Base-by-base conservation (phyloP, 2,329 filamentous ascomycete species). In the Cryoendolithus antarcticus region DNA sequence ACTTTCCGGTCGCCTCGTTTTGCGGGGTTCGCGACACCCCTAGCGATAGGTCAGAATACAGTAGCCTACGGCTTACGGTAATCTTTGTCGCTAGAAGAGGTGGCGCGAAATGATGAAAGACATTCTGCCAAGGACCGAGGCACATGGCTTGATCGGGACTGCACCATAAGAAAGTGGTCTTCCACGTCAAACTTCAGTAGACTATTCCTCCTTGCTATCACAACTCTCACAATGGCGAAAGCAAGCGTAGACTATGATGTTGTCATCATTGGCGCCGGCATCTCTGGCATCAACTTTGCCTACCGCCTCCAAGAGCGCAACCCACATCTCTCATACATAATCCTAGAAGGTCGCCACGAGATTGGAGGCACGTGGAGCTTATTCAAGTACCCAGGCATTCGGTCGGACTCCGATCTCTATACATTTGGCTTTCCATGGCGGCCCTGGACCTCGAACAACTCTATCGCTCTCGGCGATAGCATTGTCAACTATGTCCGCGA, bases 321-420 rank as follows among this genome's bases (percentile, higher is more conserved):
- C 1, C 76, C 79, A 0, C 54, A 64, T 32, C 61, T 68, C 30
- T 71, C 59, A 2, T 86, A 82, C 53, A 67, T 72, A 9, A 73
- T 89, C 19, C 67, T 88, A 10, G 83, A 89, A 57, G 69, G 67
- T 2, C 75, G 83, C 28, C 64, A 70, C 36, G 62, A 66, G 19
- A 65, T 88, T 4, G 83, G 83, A 1, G 83, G 84, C 1, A 89
- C 83, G 0, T 88, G 83, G 83, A 77, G 81, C 50, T 62, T 86
- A 2, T 89, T 86, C 63, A 73, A 70, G 31, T 89, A 86, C 49
- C 82, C 81, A 0, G 53, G 83, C 6, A 79, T 84, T 46, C 63
- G 66, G 9, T 68, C 64, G 11, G 66, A 69, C 43, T 66, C 63
- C 0, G 67, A 70, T 45, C 54, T 70, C 33, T 62, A 67, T 50